phyloP scores from a whole-genome alignment of 169 alveolate genomes.

The Plasmodium vinckei region DNA sequence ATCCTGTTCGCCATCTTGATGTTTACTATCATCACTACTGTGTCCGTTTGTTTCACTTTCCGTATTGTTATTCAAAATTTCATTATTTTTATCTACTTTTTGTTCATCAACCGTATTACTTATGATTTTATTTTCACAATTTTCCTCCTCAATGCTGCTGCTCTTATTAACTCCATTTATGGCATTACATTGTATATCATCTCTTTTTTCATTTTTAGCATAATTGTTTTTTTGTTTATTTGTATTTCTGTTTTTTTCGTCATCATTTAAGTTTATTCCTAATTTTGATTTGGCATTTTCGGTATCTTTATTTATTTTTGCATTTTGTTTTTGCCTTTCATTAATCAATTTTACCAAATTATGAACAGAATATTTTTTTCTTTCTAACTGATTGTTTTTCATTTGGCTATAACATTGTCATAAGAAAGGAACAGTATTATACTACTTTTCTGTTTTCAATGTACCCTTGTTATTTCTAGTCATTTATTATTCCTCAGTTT shows the following conservation, averaged over 20 bases:
- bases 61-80: neutral
- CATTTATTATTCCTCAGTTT: too few relatives aligned
- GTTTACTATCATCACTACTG: neutral
- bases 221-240: neutral
- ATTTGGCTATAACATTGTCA: neutral
- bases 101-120: neutral
- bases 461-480: too few relatives aligned
- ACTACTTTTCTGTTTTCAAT: too few relatives aligned
- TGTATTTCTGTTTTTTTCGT: neutral
- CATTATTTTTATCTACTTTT: neutral
- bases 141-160: neutral
- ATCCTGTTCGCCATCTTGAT: neutral
- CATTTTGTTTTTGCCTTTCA: conserved; percentile 47
- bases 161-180: neutral
- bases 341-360: conserved; percentile 69
- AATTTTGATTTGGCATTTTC: neutral
- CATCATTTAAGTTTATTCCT: neutral
- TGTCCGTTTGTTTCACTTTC: neutral
- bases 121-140: neutral
- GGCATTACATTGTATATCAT: neutral
- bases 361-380: conserved; percentile 66
- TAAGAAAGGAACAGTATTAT: too few relatives aligned
- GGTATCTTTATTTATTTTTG: neutral
- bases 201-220: neutral
- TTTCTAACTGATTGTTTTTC: conserved; percentile 29